These are phyloP conservation scores for Rhizopogon vesiculosus DNA, from an alignment of 768 basidiomycete species.

Conservation along the genomic window DNA sequence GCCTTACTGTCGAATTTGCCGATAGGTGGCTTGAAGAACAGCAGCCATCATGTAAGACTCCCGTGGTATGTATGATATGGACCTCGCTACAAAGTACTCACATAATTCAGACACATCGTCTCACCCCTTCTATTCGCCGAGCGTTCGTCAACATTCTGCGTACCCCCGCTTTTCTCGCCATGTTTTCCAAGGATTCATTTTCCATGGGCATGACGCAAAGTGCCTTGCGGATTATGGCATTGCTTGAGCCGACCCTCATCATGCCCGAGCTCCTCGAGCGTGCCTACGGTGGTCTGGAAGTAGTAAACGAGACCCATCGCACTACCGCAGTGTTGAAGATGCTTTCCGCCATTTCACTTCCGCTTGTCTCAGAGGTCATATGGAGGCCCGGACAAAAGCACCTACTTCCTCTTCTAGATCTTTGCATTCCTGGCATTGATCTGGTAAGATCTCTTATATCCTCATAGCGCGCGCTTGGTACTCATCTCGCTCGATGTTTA, in stretches of 20 bases:
- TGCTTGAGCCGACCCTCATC: slow-evolving; percentile 77
- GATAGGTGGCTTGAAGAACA: slow-evolving; percentile 81
- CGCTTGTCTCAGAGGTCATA: slow-evolving; percentile 68
- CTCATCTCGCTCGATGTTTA: slow-evolving; percentile 20
- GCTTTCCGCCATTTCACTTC: slow-evolving; percentile 70
- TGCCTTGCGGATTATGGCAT: slow-evolving; percentile 70
- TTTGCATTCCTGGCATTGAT: slow-evolving; percentile 91
- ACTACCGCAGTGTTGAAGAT: slow-evolving; percentile 89
- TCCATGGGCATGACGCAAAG: slow-evolving; percentile 81
- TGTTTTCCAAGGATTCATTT: slow-evolving; percentile 83
- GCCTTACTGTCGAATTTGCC: slow-evolving; percentile 68
- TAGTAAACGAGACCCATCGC: slow-evolving; percentile 91
- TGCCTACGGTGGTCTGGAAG: slow-evolving; percentile 88
- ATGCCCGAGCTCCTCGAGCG: slow-evolving; percentile 91
- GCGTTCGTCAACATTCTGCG: slow-evolving; percentile 78
- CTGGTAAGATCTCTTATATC: slow-evolving; percentile 41
- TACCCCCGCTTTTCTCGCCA: slow-evolving; percentile 84
- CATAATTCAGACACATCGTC: slow-evolving; percentile 52
- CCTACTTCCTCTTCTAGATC: slow-evolving; percentile 79
- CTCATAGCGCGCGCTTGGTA: not conserved
- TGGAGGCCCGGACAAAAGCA: slow-evolving; percentile 90
- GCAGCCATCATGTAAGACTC: slow-evolving; percentile 71
- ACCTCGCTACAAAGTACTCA: not conserved
- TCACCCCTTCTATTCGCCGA: slow-evolving; percentile 77
- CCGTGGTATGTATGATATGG: slow-evolving; percentile 38